Evolutionary conservation across 176 grass and related monocot species (phyloP), one percentile per base, ranked within the genome.

Genomic region (Lolium perenne): DNA sequence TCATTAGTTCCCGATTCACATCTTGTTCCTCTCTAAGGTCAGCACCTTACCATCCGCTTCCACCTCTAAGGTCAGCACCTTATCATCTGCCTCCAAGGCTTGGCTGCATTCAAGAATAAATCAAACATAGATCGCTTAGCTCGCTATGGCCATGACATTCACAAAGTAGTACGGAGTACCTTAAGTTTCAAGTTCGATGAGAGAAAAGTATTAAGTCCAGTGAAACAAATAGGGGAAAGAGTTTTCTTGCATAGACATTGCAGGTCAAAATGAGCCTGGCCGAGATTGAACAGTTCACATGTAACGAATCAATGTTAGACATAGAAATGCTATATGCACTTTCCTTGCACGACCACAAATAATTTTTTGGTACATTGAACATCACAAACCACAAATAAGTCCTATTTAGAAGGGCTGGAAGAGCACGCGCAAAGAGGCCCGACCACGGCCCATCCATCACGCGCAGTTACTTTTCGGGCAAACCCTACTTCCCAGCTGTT

Each of bases 1-100:
- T 35, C 32, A 35, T 35, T 35, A 35, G 32, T 35, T 35, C 2
- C 32, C 32, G 32, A 29, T 29, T 29, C 32, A 35, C 32, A 35
- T 35, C 32, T 35, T 35, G 32, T 35, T 35, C 32, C 32, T 35
- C 32, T 35, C 32, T 35, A 35, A 35, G 32, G 32, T 35, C 32
- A 35, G 32, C 32, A 35, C 32, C 32, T 35, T 35, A 35, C 32
- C 32, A 35, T 35, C 32, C 32, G 32, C 32, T 35, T 35, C 32
- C 32, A 35, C 32, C 32, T 35, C 32, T 35, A 35, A 35, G 32
- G 32, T 35, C 32, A 35, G 32, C 32, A 35, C 32, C 1, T 35
- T 35, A 35, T 35, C 92, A 97, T 94, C 89, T 88, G 88, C 84
- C 94, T 97, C 95, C 92, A 97, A 49, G 94, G 95, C 49, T 97